These are phyloP conservation scores for Sporisorium graminicola DNA, from an alignment of 1,284 basidiomycete genomes.

Conservation along the genomic window DNA sequence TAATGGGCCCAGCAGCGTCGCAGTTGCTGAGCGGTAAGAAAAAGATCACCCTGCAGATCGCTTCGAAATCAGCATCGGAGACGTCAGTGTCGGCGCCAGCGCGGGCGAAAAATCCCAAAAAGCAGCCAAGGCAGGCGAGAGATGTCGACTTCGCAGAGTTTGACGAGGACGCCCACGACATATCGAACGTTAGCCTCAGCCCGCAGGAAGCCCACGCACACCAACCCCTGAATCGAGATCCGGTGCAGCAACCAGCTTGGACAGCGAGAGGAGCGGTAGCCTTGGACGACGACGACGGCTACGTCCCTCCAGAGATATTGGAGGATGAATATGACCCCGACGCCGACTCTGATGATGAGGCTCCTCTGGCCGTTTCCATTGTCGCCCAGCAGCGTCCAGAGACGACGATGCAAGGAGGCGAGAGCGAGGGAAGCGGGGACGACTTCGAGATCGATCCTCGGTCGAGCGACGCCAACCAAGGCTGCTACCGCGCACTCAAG, in stretches of 20 bases:
- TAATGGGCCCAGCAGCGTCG: slow-evolving; percentile 29
- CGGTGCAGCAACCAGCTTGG: slow-evolving; percentile 13
- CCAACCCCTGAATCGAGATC: not conserved
- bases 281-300: slow-evolving; percentile 22
- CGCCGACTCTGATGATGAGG: slow-evolving; percentile 30
- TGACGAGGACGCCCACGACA: slow-evolving; percentile 48
- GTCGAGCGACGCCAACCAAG: slow-evolving; percentile 13
- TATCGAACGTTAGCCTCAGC: slow-evolving; percentile 45
- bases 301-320: slow-evolving; percentile 26
- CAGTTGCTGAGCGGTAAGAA: slow-evolving; percentile 41
- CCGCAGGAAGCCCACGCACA: slow-evolving; percentile 13
- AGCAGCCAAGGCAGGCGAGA: slow-evolving; percentile 19
- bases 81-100: slow-evolving; percentile 35
- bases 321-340: slow-evolving; percentile 26
- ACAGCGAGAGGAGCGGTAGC: slow-evolving; percentile 27
- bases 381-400: not conserved
- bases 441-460: slow-evolving; percentile 30
- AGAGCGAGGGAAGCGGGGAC: slow-evolving; percentile 6
- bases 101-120: slow-evolving; percentile 12
- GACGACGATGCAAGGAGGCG: not conserved
- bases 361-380: not conserved
- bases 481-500: slow-evolving; percentile 36
- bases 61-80: slow-evolving; percentile 32
- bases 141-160: slow-evolving; percentile 39
- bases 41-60: slow-evolving; percentile 54